phyloP scores from a whole-genome alignment of 208 protist species.

The Leptomonas seymouri region DNA sequence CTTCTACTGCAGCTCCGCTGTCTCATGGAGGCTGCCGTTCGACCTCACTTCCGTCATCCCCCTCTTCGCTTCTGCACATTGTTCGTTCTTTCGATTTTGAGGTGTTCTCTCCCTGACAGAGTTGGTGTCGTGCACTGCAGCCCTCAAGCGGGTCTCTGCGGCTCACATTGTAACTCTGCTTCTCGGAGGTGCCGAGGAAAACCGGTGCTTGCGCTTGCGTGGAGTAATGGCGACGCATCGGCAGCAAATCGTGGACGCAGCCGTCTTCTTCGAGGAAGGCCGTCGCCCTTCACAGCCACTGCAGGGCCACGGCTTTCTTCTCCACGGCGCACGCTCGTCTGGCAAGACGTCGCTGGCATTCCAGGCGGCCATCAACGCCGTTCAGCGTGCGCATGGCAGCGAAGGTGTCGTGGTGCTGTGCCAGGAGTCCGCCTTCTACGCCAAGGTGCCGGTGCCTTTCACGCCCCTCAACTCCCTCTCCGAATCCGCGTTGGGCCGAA shows the following conservation, averaged over 20 bases:
- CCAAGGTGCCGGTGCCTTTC: conserved; percentile 70
- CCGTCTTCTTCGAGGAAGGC: conserved; percentile 29
- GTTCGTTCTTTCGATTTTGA: no score
- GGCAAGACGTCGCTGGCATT: conserved; percentile 78
- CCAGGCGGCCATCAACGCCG: conserved; percentile 61
- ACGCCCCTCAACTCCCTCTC: conserved; percentile 40
- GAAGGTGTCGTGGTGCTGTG: conserved; percentile 52
- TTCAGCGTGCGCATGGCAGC: conserved; percentile 8
- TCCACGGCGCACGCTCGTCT: conserved; percentile 44
- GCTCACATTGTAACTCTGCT: no score
- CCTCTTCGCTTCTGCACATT: no score
- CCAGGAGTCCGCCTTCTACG: conserved; percentile 46
- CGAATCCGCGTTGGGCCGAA: conserved; percentile 38
- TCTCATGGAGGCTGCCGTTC: no score
- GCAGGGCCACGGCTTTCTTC: conserved; percentile 50
- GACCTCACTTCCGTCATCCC: no score
- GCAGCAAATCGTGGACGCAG: conserved; percentile 18
- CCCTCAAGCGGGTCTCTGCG: no score
- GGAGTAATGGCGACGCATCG: background rate
- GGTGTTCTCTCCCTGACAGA: no score
- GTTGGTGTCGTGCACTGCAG: no score
- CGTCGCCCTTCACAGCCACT: conserved; percentile 23
- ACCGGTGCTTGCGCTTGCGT: background rate
- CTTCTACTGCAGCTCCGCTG: no score
- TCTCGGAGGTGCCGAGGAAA: no score